phyloP scores from a whole-genome alignment of 2,329 filamentous ascomycete species.

The Bimuria novae-zelandiae region DNA sequence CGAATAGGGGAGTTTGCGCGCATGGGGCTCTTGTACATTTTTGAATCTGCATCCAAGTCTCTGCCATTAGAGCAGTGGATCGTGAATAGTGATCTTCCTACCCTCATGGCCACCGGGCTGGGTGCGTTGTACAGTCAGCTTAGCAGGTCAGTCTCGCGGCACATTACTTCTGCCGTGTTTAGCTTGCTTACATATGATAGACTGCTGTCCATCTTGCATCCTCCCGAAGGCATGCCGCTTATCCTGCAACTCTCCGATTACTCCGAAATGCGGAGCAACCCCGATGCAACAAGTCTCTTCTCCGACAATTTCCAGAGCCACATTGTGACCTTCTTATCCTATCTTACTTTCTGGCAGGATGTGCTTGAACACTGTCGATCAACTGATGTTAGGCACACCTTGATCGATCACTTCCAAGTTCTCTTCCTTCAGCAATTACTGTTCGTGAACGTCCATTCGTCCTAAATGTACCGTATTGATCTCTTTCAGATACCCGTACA shows the following conservation, averaged over 20 bases:
- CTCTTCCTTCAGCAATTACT: slow-evolving; percentile 93
- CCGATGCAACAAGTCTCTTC: slow-evolving; percentile 71
- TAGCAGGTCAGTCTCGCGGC: slow-evolving; percentile 55
- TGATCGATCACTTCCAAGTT: slow-evolving; percentile 96
- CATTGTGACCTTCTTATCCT: slow-evolving; percentile 90
- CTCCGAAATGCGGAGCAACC: slow-evolving; percentile 69
- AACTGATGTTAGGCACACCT: slow-evolving; percentile 85
- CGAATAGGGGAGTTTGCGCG: slow-evolving; percentile 94
- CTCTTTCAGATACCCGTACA: slow-evolving; percentile 77
- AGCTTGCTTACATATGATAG: slow-evolving; percentile 45
- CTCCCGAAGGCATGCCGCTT: slow-evolving; percentile 75
- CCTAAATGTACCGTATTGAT: slow-evolving; percentile 14
- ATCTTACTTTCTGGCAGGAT: slow-evolving; percentile 97
- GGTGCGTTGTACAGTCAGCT: slow-evolving; percentile 76
- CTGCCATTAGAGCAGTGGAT: slow-evolving; percentile 90
- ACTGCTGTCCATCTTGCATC: slow-evolving; percentile 80
- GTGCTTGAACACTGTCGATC: slow-evolving; percentile 95
- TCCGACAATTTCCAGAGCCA: slow-evolving; percentile 80
- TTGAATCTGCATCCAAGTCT: slow-evolving; percentile 87
- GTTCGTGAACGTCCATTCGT: slow-evolving; percentile 55
- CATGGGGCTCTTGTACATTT: slow-evolving; percentile 92
- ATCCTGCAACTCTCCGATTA: slow-evolving; percentile 91
- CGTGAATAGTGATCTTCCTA: slow-evolving; percentile 93
- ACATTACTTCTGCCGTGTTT: neutral
- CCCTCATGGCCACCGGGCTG: slow-evolving; percentile 93